Evolutionary conservation across 352 stramenopile species (phyloP).

Genomic region (Aphanomyces stellatus): DNA sequence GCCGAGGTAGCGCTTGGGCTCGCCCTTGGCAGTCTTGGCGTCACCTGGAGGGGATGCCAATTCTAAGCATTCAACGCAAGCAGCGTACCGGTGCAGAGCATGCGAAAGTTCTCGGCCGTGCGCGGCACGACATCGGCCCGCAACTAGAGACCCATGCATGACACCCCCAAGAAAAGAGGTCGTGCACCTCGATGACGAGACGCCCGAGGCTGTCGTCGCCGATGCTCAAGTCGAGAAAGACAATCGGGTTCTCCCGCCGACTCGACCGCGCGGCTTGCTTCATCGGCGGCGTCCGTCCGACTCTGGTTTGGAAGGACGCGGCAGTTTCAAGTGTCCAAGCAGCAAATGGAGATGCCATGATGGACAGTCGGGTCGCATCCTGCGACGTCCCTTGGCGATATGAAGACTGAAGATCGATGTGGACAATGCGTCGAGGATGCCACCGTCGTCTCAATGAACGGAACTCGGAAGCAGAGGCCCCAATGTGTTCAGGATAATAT

Average conservation of each 20-base stretch:
- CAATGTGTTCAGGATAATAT: too few relatives aligned
- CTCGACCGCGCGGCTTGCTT: not conserved
- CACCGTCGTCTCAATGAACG: too few relatives aligned
- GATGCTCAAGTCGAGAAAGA: constrained; percentile 95
- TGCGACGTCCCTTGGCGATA: too few relatives aligned
- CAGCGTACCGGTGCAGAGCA: constrained; percentile 94
- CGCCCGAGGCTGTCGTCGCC: constrained; percentile 73
- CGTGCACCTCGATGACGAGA: constrained; percentile 85
- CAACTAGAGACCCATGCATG: constrained; percentile 37
- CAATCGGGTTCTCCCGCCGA: constrained; percentile 60
- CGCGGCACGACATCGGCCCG: constrained; percentile 90
- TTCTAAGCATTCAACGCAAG: too few relatives aligned
- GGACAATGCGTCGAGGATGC: too few relatives aligned
- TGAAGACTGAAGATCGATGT: too few relatives aligned
- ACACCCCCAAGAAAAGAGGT: not conserved
- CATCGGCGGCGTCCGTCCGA: too few relatives aligned
- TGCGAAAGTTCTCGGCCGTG: constrained; percentile 95
- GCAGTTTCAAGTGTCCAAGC: too few relatives aligned
- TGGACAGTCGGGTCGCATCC: too few relatives aligned
- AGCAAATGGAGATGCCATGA: too few relatives aligned
- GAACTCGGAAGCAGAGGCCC: too few relatives aligned
- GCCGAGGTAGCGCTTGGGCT: constrained; percentile 4
- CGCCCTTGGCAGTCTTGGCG: constrained; percentile 37
- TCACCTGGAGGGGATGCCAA: constrained; percentile 47
- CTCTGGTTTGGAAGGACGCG: too few relatives aligned